Evolutionary conservation across 345 rosid species (phyloP).

Genomic region (Triadica sebifera): DNA sequence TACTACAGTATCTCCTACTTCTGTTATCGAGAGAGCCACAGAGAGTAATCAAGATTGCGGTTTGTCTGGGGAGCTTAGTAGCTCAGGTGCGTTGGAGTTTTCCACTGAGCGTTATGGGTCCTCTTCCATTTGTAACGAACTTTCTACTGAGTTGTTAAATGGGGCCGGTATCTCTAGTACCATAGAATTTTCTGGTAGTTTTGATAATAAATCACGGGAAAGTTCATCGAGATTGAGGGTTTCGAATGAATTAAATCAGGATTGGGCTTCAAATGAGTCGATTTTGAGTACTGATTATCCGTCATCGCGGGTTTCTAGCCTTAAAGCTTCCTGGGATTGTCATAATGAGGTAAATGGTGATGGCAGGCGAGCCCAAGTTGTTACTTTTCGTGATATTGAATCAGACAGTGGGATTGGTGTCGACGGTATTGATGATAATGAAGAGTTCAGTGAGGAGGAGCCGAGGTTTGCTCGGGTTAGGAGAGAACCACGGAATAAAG

Average conservation of each 20-base stretch:
- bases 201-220: conserved; percentile 50
- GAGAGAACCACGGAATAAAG: conserved; percentile 57
- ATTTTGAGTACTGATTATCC: conserved; percentile 85
- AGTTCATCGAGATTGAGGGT: conserved; percentile 46
- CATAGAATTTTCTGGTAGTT: conserved; percentile 55
- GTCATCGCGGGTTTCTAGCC: conserved; percentile 66
- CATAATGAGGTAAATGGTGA: conserved; percentile 38
- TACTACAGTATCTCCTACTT: conserved; percentile 42
- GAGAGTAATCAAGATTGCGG: conserved; percentile 36
- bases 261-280: conserved; percentile 84
- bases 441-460: conserved; percentile 44
- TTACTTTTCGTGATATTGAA: conserved; percentile 65
- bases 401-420: conserved; percentile 51
- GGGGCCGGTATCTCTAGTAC: conserved; percentile 38
- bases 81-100: conserved; percentile 48
- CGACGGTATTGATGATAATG: conserved; percentile 17
- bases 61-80: conserved; percentile 62
- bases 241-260: conserved; percentile 52
- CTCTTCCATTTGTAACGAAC: conserved; percentile 37
- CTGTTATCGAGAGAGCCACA: conserved; percentile 38
- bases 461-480: conserved; percentile 35
- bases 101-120: conserved; percentile 34
- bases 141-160: conserved; percentile 29
- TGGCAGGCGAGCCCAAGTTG: conserved; percentile 52
- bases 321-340: conserved; percentile 49